Conservation (phyloP, 2,329 filamentous ascomycete genomes). For the Lecanosticta acicola region DNA sequence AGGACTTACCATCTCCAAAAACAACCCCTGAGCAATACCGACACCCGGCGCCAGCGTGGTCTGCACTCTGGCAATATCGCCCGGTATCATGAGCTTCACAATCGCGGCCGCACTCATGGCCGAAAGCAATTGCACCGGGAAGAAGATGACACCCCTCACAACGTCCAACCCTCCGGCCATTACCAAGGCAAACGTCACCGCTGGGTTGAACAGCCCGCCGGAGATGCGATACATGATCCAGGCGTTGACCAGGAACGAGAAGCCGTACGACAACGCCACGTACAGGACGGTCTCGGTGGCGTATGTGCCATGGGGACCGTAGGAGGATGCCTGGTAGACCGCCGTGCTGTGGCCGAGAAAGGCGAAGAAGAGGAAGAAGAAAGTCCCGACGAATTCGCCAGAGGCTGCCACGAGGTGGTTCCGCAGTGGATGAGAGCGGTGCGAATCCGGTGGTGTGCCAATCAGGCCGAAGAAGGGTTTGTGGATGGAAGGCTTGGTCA, state of each 20-base stretch:
- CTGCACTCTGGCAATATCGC: slow-evolving; percentile 24
- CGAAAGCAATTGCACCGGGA: slow-evolving; percentile 29
- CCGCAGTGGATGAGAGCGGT: neutral
- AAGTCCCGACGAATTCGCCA: slow-evolving; percentile 9
- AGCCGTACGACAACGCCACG: slow-evolving; percentile 34
- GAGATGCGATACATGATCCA: slow-evolving; percentile 32
- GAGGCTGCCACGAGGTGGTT: slow-evolving; percentile 6
- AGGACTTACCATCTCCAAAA: slow-evolving; percentile 29
- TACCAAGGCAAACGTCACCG: slow-evolving; percentile 30
- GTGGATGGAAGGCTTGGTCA: neutral
- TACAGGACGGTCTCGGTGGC: slow-evolving; percentile 25
- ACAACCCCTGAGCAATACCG: slow-evolving; percentile 27
- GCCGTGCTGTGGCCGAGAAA: slow-evolving; percentile 7
- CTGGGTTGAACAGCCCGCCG: slow-evolving; percentile 30
- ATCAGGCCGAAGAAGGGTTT: neutral
- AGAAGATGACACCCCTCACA: slow-evolving; percentile 25
- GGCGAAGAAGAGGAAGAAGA: slow-evolving; percentile 8
- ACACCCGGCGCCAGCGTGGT: slow-evolving; percentile 28
- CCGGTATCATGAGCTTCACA: slow-evolving; percentile 27
- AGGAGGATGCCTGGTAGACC: slow-evolving; percentile 27
- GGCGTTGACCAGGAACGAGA: slow-evolving; percentile 35
- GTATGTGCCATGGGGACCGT: slow-evolving; percentile 38
- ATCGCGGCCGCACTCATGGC: slow-evolving; percentile 30
- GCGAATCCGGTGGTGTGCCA: neutral
- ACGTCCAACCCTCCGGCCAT: slow-evolving; percentile 23